phyloP scores from a whole-genome alignment of 2,329 filamentous ascomycete genomes.

The Paecilomyces dactylethromorphus region DNA sequence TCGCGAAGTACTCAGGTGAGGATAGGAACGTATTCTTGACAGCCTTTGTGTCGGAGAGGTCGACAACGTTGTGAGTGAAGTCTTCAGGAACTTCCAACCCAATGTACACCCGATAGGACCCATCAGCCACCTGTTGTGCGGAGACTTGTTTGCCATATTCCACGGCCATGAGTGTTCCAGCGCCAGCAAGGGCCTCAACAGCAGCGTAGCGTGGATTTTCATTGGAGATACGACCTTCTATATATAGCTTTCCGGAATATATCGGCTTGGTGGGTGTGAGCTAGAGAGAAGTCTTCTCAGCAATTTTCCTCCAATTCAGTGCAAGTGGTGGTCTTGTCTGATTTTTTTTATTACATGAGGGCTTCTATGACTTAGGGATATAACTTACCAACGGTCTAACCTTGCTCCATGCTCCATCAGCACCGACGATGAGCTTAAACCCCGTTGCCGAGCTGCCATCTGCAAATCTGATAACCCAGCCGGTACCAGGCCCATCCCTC shows the following conservation, averaged over 20 bases:
- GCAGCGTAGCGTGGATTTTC: background rate
- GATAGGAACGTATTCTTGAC: background rate
- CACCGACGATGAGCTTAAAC: constrained; percentile 16
- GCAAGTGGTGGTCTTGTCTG: background rate
- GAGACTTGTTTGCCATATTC: background rate
- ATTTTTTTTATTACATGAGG: constrained; percentile 12
- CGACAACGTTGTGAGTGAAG: background rate
- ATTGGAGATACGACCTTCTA: constrained; percentile 11
- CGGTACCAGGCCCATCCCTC: constrained; percentile 1
- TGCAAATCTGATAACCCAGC: background rate
- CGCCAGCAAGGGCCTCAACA: background rate
- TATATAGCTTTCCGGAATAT: background rate
- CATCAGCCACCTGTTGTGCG: background rate
- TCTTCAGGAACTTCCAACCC: background rate
- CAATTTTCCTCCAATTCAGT: background rate
- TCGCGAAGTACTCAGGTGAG: background rate
- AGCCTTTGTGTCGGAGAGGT: background rate
- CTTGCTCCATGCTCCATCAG: constrained; percentile 20
- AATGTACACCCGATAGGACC: background rate
- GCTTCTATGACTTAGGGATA: constrained; percentile 8
- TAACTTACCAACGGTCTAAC: constrained; percentile 5
- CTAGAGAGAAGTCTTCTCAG: background rate
- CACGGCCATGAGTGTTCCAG: background rate
- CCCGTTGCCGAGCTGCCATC: constrained; percentile 8
- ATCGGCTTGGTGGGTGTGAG: background rate